Evolutionary conservation across 2,329 filamentous ascomycete species (phyloP), one percentile per base, ranked within the genome.

Genomic region (Trichoderma breve): DNA sequence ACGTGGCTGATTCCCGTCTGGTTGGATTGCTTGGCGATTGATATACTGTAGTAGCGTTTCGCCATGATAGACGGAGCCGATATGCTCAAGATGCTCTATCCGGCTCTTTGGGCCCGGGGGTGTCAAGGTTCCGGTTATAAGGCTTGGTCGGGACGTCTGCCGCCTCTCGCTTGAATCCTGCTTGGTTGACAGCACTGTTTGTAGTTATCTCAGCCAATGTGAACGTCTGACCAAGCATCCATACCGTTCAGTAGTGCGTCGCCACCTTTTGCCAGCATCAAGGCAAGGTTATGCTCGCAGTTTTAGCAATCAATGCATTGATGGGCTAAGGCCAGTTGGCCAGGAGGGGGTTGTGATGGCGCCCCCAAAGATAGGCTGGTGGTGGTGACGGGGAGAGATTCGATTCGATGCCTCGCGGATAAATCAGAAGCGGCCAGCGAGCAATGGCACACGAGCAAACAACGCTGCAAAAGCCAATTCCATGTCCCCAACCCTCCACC

Each of bases 1-100:
- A 61, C 21, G 66, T 58, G 57, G 64, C 57, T 26, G 57, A 70
- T 62, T 70, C 57, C 66, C 66, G 57, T 58, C 28, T 26, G 11
- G 39, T 15, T 69, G 43, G 47, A 7, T 28, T 67, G 47, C 47
- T 67, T 67, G 51, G 47, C 32, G 3, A 67, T 57, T 53, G 47
- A 53, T 53, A 21, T 21, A 21, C 43, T 4, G 18, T n/a, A 51
- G 11, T 7, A 53, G 57, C 18, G 57, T 32, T 47, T 18, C n/a
- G 47, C 28, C 51, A 43, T 47, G 32, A 30, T 30, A 32, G 39
- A 28, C 7, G 11, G 47, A 3, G 1, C 47, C 21, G 47, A 53
- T 14, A 53, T 53, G n/a, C 47, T 24, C 47, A 21, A 53, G n/a
- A 53, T 24, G 21, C 21, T 24, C 4, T 51, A 53, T 53, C 47